A percentile compares a stretch with the other conserved stretches of the same genome.
Evolutionary conservation across 257 asterid genomes (phyloP).

Genomic region (Coffea eugenioides): DNA sequence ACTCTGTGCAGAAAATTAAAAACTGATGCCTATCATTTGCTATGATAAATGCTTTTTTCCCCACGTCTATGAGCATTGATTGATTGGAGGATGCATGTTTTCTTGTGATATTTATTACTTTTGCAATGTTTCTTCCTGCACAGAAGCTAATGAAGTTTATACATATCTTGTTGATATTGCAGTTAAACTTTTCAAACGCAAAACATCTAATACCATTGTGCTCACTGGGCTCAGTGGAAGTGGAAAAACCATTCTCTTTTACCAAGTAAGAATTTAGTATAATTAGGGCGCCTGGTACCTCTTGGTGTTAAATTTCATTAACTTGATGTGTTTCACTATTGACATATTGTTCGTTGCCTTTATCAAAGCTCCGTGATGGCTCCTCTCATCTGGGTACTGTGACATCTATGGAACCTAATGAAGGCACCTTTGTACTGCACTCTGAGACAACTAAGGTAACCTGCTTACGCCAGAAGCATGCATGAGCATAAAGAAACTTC

Average conservation of each 20-base stretch:
- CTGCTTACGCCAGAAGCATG: slow-evolving; percentile 7
- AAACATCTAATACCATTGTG: slow-evolving; percentile 51
- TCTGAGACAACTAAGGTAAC: slow-evolving; percentile 68
- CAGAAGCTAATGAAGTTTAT: not conserved
- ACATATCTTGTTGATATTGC: slow-evolving; percentile 27
- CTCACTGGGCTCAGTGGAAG: slow-evolving; percentile 78
- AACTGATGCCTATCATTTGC: too few species aligned
- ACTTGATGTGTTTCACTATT: slow-evolving; percentile 2
- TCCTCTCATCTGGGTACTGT: slow-evolving; percentile 84
- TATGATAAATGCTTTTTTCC: not conserved
- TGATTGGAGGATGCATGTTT: not conserved
- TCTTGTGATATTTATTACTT: not conserved
- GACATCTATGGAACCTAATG: slow-evolving; percentile 89
- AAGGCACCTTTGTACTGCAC: slow-evolving; percentile 60
- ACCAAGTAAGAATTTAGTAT: slow-evolving; percentile 41
- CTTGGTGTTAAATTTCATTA: not conserved
- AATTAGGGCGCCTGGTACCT: not conserved
- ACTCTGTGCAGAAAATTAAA: not conserved
- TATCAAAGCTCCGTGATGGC: slow-evolving; percentile 76
- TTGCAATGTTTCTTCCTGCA: not conserved
- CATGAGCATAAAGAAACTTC: not conserved
- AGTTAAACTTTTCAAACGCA: slow-evolving; percentile 53
- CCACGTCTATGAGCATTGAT: not conserved
- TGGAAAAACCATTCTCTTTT: slow-evolving; percentile 76
- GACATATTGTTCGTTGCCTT: slow-evolving; percentile 10